Base-by-base conservation (phyloP, 768 basidiomycete species). In the Tricholoma sp. region DNA sequence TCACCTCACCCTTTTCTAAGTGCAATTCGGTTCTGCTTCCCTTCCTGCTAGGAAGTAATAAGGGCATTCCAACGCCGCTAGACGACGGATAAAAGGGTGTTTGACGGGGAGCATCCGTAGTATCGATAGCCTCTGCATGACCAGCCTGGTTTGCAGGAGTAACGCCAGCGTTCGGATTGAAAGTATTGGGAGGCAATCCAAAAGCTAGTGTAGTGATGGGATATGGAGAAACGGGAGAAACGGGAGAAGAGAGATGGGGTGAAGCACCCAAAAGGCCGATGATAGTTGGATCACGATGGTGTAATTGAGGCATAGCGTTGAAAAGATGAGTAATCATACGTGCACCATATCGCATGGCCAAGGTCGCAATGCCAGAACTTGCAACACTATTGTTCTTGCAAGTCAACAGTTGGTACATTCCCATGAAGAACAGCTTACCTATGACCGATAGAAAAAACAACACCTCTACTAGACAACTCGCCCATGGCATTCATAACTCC, bases 201-300 rank as follows among this genome's bases (percentile, higher is more conserved):
- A 21, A 24, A 11, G 12, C 21, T 9, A 21, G 9, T 21, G 21
- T 19, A 3, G 34, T 34, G 51, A 5, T 21, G 11, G 65, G 64
- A 18, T 55, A 43, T 6, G 62, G 57, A 21, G 64, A 61, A 47
- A 64, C 51, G 32, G 74, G 72, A 2, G 76, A 71, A 53, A 74
- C 69, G 0, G 70, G 70, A 5, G 77, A 74, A 21, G 78, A 77
- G 35, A 83, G 71, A 65, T 83, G 79, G 1, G 86, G 88, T 12
- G 86, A 87, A 39, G 91, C 82, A 24, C 91, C 91, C 53, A 96
- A 73, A 7, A 95, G 79, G 24, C 94, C 94, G 56, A 95, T 92
- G 65, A 95, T 91, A 10, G 90, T 90, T 10, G 94, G 93, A 68
- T 94, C 92, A 32, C 94, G 82, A 67, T 96, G 93, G 68, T 95